phyloP scores from a whole-genome alignment of 305 asterid genomes.

The Lippia alba region DNA sequence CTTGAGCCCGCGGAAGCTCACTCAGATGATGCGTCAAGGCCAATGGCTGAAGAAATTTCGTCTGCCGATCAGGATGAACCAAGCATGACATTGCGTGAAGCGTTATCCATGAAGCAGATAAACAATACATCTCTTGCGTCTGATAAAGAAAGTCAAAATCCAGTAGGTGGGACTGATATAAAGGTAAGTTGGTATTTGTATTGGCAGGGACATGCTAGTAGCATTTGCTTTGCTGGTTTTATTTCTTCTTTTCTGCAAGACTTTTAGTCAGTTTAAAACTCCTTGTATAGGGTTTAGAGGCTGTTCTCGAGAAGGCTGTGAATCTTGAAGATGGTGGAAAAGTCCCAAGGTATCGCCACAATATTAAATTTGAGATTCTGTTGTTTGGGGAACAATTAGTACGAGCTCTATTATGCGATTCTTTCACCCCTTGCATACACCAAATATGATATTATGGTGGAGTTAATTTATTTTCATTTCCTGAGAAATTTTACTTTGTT shows the following conservation, averaged over 20 bases:
- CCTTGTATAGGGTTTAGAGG: conserved; percentile 86
- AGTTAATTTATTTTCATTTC: conserved; percentile 30
- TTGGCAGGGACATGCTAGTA: conserved; percentile 25
- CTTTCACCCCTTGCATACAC: conserved; percentile 16
- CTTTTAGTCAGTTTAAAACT: conserved; percentile 26
- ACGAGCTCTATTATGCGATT: conserved; percentile 17
- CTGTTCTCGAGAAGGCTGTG: conserved; percentile 98
- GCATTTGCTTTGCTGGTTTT: conserved; percentile 26
- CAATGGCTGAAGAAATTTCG: conserved; percentile 59
- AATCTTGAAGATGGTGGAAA: conserved; percentile 93
- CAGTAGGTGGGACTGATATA: conserved; percentile 90
- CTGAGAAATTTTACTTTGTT: conserved; percentile 25
- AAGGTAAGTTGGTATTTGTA: conserved; percentile 58
- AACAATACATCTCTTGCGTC: conserved; percentile 62
- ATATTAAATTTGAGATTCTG: conserved; percentile 28
- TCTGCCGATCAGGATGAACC: conserved; percentile 65
- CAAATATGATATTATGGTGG: conserved; percentile 28
- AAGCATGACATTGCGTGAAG: conserved; percentile 56
- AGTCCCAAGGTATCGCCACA: conserved; percentile 65
- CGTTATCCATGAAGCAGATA: conserved; percentile 48
- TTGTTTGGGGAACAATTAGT: conserved; percentile 30
- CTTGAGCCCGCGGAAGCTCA: conserved; percentile 48
- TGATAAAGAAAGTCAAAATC: conserved; percentile 83
- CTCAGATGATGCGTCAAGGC: conserved; percentile 47
- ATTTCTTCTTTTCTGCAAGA: conserved; percentile 16